Base-by-base conservation (phyloP, 441 rosid genomes). In the Lepidium campestre region DNA sequence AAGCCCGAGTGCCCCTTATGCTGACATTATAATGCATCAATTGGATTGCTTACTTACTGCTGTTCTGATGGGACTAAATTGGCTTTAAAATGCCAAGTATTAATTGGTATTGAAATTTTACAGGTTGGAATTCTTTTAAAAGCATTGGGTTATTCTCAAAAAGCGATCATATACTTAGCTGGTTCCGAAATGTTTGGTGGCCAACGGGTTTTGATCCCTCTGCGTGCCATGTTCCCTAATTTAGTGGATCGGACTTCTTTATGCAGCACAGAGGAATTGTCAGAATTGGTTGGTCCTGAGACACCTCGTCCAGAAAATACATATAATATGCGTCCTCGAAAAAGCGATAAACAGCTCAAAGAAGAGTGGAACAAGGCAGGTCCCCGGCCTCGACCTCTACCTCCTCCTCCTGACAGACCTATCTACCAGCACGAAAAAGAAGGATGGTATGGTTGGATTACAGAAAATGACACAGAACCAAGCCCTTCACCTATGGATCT, bases 371-470 rank as follows among this genome's bases (percentile, higher is more conserved):
- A 86, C 15, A 87, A 60, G 78, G 96, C 97, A 49, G 99, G 99
- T 56, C 98, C 97, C 29, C 85, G 99, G 42, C 99, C 99, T 64
- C 82, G 99, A 31, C 97, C 99, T 63, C 96, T 96, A 76, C 97
- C 98, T 78, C 99, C 99, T 39, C 98, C 99, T 78, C 97, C 98
- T 11, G 96, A 78, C 60, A 81, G 99, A 77, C 98, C 94, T 61
- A 81, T 87, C 61, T 93, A 96, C 77, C 85, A 22, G 73, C 98
- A 96, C 67, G 97, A 96, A 74, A 93, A 89, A 78, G 97, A 96
- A 85, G 99, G 99, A 5, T 96, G 99, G 98, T 96, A 89, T 78
- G 96, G 96, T 76, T 96, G 99, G 99, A 76, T 96, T 67, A 80
- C 86, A 1, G 91, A 87, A 81, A 82, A 79, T 39, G 86, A 89